Evolutionary conservation across 1,284 basidiomycete genomes (phyloP).

Genomic region (Boletus hoseneyae): DNA sequence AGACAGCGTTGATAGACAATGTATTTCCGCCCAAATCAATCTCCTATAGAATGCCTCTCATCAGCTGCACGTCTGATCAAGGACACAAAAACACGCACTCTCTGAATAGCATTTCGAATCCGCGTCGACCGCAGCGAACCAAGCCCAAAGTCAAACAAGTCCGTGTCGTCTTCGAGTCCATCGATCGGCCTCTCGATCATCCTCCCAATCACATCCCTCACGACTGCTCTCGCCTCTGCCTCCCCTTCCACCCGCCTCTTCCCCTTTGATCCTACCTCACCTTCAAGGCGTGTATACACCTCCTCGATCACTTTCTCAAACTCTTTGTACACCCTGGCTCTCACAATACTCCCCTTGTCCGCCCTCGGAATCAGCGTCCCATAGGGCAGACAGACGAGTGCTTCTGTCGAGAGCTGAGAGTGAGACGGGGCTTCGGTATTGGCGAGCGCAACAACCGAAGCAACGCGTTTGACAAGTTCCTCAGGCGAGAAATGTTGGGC

Average conservation of each 20-base stretch:
- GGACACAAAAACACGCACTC: slow-evolving; percentile 22
- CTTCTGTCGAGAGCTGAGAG: slow-evolving; percentile 50
- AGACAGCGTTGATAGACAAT: slow-evolving; percentile 22
- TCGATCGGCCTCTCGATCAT: slow-evolving; percentile 17
- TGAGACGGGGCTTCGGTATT: slow-evolving; percentile 53
- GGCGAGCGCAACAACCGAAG: slow-evolving; percentile 48
- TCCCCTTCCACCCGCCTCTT: slow-evolving; percentile 27
- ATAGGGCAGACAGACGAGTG: slow-evolving; percentile 46
- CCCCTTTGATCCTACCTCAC: slow-evolving; percentile 33
- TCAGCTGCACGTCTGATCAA: slow-evolving; percentile 4
- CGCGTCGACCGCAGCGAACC: slow-evolving; percentile 56
- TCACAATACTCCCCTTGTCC: slow-evolving; percentile 45
- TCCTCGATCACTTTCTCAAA: slow-evolving; percentile 48
- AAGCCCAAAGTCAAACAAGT: slow-evolving; percentile 28
- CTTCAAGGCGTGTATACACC: slow-evolving; percentile 47
- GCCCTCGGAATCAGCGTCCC: slow-evolving; percentile 42
- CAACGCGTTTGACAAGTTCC: slow-evolving; percentile 41
- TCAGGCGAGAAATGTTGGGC: slow-evolving; percentile 37
- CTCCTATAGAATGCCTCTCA: slow-evolving; percentile 11
- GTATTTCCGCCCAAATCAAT: slow-evolving; percentile 25
- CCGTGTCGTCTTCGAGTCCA: slow-evolving; percentile 32
- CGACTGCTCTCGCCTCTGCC: slow-evolving; percentile 12
- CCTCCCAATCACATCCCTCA: slow-evolving; percentile 19
- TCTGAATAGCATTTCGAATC: slow-evolving; percentile 49
- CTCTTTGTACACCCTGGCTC: slow-evolving; percentile 46